Evolutionary conservation across 768 basidiomycete genomes (phyloP), one percentile per base, ranked within the genome.

Genomic region (Termitomyces sp.): DNA sequence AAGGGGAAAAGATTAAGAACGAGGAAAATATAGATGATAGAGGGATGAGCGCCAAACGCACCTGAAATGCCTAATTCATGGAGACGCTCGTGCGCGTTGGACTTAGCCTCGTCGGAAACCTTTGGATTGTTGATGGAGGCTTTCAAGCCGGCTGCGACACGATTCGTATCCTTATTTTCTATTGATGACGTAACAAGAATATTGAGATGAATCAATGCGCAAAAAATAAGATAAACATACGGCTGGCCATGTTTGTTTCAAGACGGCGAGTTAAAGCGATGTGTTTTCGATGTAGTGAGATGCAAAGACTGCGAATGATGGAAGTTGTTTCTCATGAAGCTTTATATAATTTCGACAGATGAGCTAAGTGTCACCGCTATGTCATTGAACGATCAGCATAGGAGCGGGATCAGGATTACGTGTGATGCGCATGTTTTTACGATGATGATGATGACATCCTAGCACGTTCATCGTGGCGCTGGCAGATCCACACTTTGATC

Each of bases 111-210:
- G 3, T 53, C 41, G 1, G 51, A 53, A 0, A 53, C 51, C 31
- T 31, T 53, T n/a, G 50, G 40, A 15, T 52, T 52, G 10, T 52
- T 41, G 3, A 42, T 11, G 1, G 50, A 8, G 3, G 51, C 51
- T 21, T 53, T 53, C 28, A 41, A 21, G 4, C 51, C 51, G 6
- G 40, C 51, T 19, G 51, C 51, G 40, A 53, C 41, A 7, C 41
- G 51, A 31, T 6, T 15, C 9, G 37, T 26, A 8, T 50, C 49
- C 26, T 50, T 50, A 3, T 50, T 50, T 26, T 50, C 49, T 50
- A 4, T 10, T 2, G 12, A 5, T 12, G 31, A 10, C 1, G 30
- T 31, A 4, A 10, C 33, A 35, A 6, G 3, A 14, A 12, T 35
- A 35, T 1, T 35, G 2, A 15, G 1, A 50, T 23, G 1, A 1